Evolutionary conservation across 2,329 filamentous ascomycete species (phyloP).

Genomic region (Thielaviopsis euricoi): DNA sequence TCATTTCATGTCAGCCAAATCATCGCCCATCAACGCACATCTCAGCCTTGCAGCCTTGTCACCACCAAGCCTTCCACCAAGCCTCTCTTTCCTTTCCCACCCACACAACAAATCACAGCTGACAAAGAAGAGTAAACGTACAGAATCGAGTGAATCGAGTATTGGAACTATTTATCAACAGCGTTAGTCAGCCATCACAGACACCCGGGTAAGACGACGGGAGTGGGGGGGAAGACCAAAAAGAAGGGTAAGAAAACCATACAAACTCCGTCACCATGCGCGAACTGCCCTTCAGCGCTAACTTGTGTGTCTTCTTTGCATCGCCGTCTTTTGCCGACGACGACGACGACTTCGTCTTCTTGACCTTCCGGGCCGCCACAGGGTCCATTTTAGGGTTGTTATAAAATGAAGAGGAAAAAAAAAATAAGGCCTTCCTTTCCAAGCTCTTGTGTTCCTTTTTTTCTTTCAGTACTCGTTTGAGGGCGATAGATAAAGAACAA

Average conservation of each 20-base stretch:
- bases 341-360: constrained; percentile 11
- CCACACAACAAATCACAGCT: too few species aligned
- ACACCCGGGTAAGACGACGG: too few species aligned
- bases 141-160: constrained; percentile 94
- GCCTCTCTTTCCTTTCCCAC: too few species aligned
- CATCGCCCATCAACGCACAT: not conserved
- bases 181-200: too few species aligned
- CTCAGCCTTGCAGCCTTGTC: not conserved
- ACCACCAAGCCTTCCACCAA: not conserved
- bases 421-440: too few species aligned
- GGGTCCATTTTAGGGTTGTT: too few species aligned
- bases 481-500: too few species aligned
- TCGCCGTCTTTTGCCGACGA: constrained; percentile 38
- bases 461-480: too few species aligned
- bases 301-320: constrained; percentile 86
- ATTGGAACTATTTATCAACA: constrained; percentile 96
- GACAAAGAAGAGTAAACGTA: constrained; percentile 26
- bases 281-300: constrained; percentile 68
- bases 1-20: not conserved
- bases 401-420: too few species aligned
- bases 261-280: constrained; percentile 94
- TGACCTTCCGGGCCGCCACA: constrained; percentile 4
- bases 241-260: constrained; percentile 39
- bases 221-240: too few species aligned
- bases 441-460: too few species aligned